Evolutionary conservation across 129 eudicot genomes (phyloP), one percentile per base, ranked within the genome.

Genomic region (Apium graveolens): DNA sequence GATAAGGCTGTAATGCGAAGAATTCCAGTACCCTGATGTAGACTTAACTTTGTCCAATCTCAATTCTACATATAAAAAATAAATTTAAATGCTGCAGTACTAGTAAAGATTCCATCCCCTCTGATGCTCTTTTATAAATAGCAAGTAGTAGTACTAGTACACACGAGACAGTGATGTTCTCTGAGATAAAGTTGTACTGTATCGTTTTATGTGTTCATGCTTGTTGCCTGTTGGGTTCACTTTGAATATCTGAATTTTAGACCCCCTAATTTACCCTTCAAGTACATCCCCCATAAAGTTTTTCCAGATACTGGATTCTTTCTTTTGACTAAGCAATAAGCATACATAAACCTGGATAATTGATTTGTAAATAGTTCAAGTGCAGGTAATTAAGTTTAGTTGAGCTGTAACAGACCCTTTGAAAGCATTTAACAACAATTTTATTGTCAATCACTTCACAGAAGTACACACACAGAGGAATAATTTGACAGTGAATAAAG

Each of bases 141-240:
- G 63, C 63, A 53, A 21, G 9, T 7, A 13, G n/a, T 8, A 35
- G 41, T 1, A 35, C 38, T 3, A 24, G 65, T n/a, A 57, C 68
- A 60, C 68, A 60, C 68, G 68, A 60, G 68, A 60, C 34, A 60
- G 34, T 10, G 68, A 60, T n/a, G 68, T 60, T 60, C 68, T 60
- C 32, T 60, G 31, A n/a, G 27, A 60, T n/a, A n/a, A 60, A 60
- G 32, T 60, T 60, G 68, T 60, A 60, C 68, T n/a, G 32, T 60
- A n/a, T 26, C 68, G 68, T 26, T 60, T 60, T n/a, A 60, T 60
- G 10, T 60, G 32, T 60, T 60, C 68, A 60, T 60, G 16, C 1
- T 60, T 60, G 32, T 60, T 60, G 68, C 68, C 32, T 60, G 68
- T 60, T 60, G 68, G 31, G 13, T 60, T 60, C 68, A 10, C 31